Evolutionary conservation across 1,284 basidiomycete genomes (phyloP).

Genomic region (Irpex sp.): DNA sequence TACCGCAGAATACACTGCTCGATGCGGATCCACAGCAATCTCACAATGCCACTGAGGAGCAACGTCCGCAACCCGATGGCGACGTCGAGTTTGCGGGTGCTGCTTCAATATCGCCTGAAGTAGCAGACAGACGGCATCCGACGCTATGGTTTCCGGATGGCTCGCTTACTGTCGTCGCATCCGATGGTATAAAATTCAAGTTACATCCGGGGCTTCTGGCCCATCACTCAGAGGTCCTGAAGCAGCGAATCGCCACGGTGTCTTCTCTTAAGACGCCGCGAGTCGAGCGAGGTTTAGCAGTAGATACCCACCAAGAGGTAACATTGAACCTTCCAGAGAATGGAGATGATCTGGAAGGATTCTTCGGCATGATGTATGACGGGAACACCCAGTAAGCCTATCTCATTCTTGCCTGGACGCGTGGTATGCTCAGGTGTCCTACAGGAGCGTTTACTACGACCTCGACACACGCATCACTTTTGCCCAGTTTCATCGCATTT

Average conservation of each 20-base stretch:
- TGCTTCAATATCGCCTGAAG: too few relatives aligned
- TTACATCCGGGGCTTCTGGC: not conserved
- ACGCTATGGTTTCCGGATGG: not conserved
- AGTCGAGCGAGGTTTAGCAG: too few relatives aligned
- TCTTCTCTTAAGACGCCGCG: too few relatives aligned
- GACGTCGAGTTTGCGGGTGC: too few relatives aligned
- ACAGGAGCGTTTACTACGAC: not conserved
- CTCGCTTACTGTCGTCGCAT: not conserved
- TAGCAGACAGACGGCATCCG: too few relatives aligned
- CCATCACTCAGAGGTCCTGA: not conserved
- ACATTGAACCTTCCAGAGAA: slow-evolving; percentile 2
- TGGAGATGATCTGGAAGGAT: slow-evolving; percentile 1
- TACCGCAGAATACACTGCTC: too few relatives aligned
- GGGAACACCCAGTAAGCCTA: not conserved
- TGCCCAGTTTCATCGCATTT: not conserved
- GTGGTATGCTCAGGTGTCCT: not conserved
- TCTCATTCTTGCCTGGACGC: not conserved
- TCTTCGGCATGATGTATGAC: slow-evolving; percentile 5
- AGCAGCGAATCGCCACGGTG: not conserved
- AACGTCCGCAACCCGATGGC: too few relatives aligned
- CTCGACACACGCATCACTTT: not conserved
- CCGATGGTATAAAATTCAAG: not conserved
- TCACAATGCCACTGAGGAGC: too few relatives aligned
- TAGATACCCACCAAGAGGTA: not conserved
- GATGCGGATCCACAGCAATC: too few relatives aligned